These are phyloP conservation scores for Neonectria neomacrospora DNA, from an alignment of 2,329 filamentous ascomycete species.

Conservation along the genomic window DNA sequence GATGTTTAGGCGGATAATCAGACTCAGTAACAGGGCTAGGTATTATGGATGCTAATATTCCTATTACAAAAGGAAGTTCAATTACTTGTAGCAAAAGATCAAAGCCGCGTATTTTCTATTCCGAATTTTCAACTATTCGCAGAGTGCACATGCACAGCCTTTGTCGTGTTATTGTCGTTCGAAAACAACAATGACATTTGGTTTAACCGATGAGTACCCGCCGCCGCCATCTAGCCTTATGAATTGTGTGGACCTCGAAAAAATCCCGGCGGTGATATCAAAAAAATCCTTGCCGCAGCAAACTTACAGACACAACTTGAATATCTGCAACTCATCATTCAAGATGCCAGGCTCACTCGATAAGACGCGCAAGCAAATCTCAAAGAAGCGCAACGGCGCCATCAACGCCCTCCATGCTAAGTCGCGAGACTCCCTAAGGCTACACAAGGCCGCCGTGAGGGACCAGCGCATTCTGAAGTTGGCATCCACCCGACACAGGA, in stretches of 20 bases:
- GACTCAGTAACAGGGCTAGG: neutral
- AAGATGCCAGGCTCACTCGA: conserved; percentile 80
- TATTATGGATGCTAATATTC: neutral
- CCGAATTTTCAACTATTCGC: neutral
- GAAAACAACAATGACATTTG: neutral
- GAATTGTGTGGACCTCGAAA: conserved; percentile 25
- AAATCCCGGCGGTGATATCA: conserved; percentile 22
- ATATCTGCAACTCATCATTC: conserved; percentile 23
- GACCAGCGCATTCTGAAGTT: conserved; percentile 85
- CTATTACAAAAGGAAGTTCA: neutral
- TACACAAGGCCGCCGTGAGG: conserved; percentile 81
- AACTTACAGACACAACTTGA: conserved; percentile 23
- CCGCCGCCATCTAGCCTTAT: conserved; percentile 14
- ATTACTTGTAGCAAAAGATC: neutral
- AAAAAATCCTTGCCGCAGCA: conserved; percentile 32
- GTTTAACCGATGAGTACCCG: conserved; percentile 35
- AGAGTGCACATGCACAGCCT: neutral
- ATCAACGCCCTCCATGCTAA: conserved; percentile 85
- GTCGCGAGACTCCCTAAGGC: conserved; percentile 84
- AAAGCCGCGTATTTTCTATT: neutral
- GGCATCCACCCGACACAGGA: conserved; percentile 74
- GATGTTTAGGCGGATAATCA: neutral
- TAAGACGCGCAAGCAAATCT: conserved; percentile 90
- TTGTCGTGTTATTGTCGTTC: neutral
- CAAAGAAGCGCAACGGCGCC: conserved; percentile 83